Evolutionary conservation across 148 eudicot genomes (phyloP).

Genomic region (Rhododendron ferrugineum): DNA sequence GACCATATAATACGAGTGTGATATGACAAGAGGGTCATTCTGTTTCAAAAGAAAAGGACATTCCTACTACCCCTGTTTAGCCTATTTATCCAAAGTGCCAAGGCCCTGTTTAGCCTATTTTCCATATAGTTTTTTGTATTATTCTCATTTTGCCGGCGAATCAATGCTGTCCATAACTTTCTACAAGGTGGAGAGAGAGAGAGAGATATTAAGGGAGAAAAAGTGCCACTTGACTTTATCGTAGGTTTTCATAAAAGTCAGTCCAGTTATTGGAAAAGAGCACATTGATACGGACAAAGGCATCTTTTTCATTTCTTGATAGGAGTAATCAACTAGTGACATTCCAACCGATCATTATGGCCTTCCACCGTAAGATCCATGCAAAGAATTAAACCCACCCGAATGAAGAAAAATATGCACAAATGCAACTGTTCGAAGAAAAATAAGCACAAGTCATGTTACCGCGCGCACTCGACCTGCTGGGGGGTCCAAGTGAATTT

Average conservation of each 20-base stretch:
- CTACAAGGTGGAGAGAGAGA: neutral
- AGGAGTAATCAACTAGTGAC: neutral
- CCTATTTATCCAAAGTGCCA: neutral
- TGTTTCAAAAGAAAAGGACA: conserved; percentile 1
- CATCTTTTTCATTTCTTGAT: neutral
- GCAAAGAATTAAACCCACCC: neutral
- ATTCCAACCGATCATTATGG: neutral
- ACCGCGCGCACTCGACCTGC: no score
- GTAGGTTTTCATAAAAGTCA: neutral
- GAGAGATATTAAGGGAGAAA: neutral
- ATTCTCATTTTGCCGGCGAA: conserved; percentile 3
- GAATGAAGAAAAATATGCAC: neutral
- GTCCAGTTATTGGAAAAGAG: neutral
- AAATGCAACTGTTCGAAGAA: no score
- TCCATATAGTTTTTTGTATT: neutral
- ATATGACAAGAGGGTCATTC: neutral
- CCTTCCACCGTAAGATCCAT: neutral
- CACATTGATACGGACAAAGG: neutral
- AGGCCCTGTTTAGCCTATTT: neutral
- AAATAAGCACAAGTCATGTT: no score
- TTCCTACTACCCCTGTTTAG: neutral
- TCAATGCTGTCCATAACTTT: neutral
- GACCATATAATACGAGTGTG: neutral
- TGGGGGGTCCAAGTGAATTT: no score
- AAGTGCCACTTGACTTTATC: neutral